Evolutionary conservation across 2,329 filamentous ascomycete species (phyloP).

Genomic region (Sclerotiophoma versabilis): DNA sequence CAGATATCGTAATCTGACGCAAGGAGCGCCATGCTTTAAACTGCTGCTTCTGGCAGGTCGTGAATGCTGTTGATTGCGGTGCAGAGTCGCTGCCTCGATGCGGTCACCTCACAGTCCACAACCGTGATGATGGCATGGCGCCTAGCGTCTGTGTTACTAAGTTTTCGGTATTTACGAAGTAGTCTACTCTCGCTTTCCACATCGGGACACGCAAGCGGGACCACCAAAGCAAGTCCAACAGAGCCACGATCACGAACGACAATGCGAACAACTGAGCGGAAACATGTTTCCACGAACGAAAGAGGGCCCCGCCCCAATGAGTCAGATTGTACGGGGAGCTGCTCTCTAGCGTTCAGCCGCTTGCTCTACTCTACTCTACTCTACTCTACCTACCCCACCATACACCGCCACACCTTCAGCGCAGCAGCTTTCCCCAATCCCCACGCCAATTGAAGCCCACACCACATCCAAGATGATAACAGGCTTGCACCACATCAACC

Average conservation of each 20-base stretch:
- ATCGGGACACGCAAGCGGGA: not conserved
- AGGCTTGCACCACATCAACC: conserved; percentile 28
- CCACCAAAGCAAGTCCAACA: too few species aligned
- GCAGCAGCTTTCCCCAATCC: too few species aligned
- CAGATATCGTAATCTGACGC: not conserved
- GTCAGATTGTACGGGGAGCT: too few species aligned
- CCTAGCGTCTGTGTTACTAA: not conserved
- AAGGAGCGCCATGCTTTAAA: not conserved
- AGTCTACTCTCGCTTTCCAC: not conserved
- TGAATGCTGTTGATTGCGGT: not conserved
- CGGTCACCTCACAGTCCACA: too few species aligned
- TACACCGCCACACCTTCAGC: too few species aligned
- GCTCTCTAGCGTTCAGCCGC: too few species aligned
- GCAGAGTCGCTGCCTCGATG: not conserved
- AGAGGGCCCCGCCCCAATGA: too few species aligned
- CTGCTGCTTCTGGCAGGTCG: not conserved
- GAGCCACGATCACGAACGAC: too few species aligned
- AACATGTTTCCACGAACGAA: too few species aligned
- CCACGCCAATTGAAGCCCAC: not conserved
- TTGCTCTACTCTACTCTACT: too few species aligned
- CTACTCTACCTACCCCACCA: not conserved
- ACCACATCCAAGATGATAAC: conserved; percentile 21
- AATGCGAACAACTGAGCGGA: not conserved
- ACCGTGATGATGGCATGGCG: not conserved
- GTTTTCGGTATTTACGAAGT: not conserved